Percentiles rank a stretch among this genome's conserved stretches.
Conservation (phyloP, 106 monocot species). For the Acorus calamus region DNA sequence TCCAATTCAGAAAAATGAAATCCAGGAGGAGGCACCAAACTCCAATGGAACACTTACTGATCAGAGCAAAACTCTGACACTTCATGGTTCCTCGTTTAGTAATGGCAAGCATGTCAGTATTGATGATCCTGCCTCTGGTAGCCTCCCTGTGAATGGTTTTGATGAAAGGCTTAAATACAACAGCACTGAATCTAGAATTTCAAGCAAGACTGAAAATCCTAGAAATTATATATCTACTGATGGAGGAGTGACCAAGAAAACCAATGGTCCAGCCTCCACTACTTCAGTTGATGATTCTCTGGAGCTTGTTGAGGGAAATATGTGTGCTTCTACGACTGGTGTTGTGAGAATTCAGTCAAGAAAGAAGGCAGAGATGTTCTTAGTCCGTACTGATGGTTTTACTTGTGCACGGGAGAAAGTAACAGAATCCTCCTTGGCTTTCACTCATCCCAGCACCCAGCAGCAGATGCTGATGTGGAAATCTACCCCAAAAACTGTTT, state of each 20-base stretch:
- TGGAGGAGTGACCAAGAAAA: neutral
- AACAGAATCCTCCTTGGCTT: slow-evolving; percentile 95
- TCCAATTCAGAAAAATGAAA: slow-evolving; percentile 13
- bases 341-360: slow-evolving; percentile 96
- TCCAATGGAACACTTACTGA: slow-evolving; percentile 26
- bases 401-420: slow-evolving; percentile 96
- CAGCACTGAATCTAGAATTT: slow-evolving; percentile 10
- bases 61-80: slow-evolving; percentile 1
- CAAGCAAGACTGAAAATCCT: slow-evolving; percentile 6
- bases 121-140: slow-evolving; percentile 15
- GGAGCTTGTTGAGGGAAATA: slow-evolving; percentile 47
- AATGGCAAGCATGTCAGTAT: slow-evolving; percentile 19
- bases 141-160: slow-evolving; percentile 11
- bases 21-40: slow-evolving; percentile 5
- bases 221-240: slow-evolving; percentile 13
- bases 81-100: slow-evolving; percentile 2
- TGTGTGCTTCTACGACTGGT: slow-evolving; percentile 92
- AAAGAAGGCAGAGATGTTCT: slow-evolving; percentile 95
- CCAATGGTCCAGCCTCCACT: slow-evolving; percentile 12
- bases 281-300: slow-evolving; percentile 10
- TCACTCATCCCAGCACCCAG: slow-evolving; percentile 98
- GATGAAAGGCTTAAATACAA: slow-evolving; percentile 8
- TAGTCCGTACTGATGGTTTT: slow-evolving; percentile 94
- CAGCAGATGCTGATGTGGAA: slow-evolving; percentile 99
- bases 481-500: slow-evolving; percentile 83